phyloP scores from a whole-genome alignment of 192 early-diverging fungal species.

The Coemansia sp. region DNA sequence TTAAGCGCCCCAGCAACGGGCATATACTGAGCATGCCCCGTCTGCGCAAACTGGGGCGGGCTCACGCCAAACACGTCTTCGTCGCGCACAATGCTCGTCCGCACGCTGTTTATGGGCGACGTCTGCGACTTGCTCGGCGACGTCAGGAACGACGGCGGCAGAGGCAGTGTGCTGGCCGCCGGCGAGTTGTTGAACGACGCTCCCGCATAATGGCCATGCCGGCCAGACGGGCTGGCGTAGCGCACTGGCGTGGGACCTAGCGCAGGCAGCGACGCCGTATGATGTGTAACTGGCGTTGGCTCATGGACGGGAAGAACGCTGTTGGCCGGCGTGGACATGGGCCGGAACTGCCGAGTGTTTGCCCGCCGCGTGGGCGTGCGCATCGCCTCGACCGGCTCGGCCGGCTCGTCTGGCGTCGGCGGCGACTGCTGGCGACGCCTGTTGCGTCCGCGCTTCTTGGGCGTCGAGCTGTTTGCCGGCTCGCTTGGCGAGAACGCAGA shows the following conservation, averaged over 20 bases:
- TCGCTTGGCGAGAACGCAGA: background rate
- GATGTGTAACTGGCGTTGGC: background rate
- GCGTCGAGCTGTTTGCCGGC: background rate
- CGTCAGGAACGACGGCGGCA: conserved; percentile 40
- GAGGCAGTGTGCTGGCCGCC: conserved; percentile 37
- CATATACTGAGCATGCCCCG: background rate
- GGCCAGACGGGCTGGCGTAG: background rate
- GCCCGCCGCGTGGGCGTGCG: conserved; percentile 20
- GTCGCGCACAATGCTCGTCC: conserved; percentile 20
- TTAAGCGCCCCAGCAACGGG: conserved; percentile 17
- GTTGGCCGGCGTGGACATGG: conserved; percentile 10
- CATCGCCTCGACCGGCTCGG: background rate
- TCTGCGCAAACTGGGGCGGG: background rate
- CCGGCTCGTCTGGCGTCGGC: conserved; percentile 3
- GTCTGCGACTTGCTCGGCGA: conserved; percentile 20
- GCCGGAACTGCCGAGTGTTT: conserved; percentile 9
- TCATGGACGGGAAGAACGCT: background rate
- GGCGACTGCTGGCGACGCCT: conserved; percentile 25
- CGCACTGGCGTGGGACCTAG: background rate
- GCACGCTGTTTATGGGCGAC: background rate
- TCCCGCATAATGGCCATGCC: conserved; percentile 39
- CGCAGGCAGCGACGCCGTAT: conserved; percentile 1
- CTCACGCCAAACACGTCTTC: conserved; percentile 35
- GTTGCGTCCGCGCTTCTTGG: conserved; percentile 11
- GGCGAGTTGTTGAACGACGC: conserved; percentile 55